Conservation (phyloP, 768 basidiomycete species). For the Cyclocybe aegerita region DNA sequence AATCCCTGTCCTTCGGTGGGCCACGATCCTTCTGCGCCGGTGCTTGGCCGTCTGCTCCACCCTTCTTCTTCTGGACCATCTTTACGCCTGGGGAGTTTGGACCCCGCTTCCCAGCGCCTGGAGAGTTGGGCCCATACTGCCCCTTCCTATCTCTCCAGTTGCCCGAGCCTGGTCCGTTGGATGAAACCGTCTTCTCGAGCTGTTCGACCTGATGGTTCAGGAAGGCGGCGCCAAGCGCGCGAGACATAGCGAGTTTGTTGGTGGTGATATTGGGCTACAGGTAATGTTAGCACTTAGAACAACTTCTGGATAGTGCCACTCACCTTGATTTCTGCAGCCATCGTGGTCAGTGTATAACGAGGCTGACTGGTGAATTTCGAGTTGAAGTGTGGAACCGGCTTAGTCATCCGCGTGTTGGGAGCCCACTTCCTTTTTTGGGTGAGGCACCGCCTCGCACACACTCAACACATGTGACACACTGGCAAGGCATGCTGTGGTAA, state of each 20-base stretch:
- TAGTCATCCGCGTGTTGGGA: too few species aligned
- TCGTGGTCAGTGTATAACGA: too few species aligned
- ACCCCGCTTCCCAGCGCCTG: conserved; percentile 28
- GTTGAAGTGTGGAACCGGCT: too few species aligned
- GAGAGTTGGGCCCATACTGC: conserved; percentile 12
- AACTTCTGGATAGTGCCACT: too few species aligned
- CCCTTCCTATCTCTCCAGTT: conserved; percentile 60
- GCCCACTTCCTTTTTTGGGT: too few species aligned
- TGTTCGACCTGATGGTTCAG: conserved; percentile 87
- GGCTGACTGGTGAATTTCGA: too few species aligned
- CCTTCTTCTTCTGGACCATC: conserved; percentile 30
- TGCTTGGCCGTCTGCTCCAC: conserved; percentile 19
- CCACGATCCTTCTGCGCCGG: conserved; percentile 12
- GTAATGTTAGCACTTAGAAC: too few species aligned
- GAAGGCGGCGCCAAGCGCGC: conserved; percentile 84
- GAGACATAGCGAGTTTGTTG: conserved; percentile 79
- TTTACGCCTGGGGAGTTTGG: conserved; percentile 31
- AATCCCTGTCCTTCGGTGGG: conserved; percentile 16
- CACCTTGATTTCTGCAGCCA: too few species aligned
- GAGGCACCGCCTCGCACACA: too few species aligned
- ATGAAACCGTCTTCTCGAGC: conserved; percentile 71
- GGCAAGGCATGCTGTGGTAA: too few species aligned
- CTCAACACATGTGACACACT: too few species aligned
- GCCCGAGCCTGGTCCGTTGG: conserved; percentile 46
- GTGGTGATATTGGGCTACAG: conserved; percentile 25